Base-by-base conservation (phyloP, 1,284 basidiomycete genomes). In the Cryptococcus neoformans region DNA sequence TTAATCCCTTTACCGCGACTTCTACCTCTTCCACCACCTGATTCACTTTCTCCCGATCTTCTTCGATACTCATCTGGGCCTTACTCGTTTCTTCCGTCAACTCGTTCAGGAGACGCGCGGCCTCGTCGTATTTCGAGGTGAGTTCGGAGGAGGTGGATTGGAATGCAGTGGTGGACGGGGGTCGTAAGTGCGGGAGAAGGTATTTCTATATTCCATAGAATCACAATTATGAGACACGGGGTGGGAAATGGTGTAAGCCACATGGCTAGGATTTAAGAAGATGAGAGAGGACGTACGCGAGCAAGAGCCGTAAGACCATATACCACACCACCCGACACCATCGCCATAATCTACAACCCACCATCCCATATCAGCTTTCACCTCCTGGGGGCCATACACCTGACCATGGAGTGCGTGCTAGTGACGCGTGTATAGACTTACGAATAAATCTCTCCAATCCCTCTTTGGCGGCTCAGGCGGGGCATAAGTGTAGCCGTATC, bases 401-500 rank as follows among this genome's bases (percentile, higher is more conserved):
- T 16, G 14, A 38, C 34, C 12, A 16, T 46, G 14, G 45, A n/a
- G n/a, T n/a, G n/a, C 21, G 21, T 21, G 21, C 21, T 21, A 21
- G 21, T 21, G 21, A 21, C 21, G 21, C 21, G 21, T 21, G 21
- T 21, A 21, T 21, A 21, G 21, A 21, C 89, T 75, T 71, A 92
- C 92, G 76, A 96, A 97, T 74, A 94, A 90, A 77, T 97, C 93
- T 59, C 92, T 82, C 93, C 93, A 97, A 75, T 96, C 93, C 81
- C 79, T 68, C 56, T 81, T 82, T 16, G 83, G 85, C 44, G 65
- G 63, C 46, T 59, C 66, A 16, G 74, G 79, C 59, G 73, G 70
- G 49, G 55, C 56, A 51, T 63, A 58, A 48, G 41, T 58, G 60
- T 62, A 65, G 37, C 57, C 57, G 28, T 57, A 55, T 37, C 49